Percentiles rank a stretch among this genome's conserved stretches.
Conservation (phyloP, 2,329 filamentous ascomycete genomes). For the Diaporthe australafricana region DNA sequence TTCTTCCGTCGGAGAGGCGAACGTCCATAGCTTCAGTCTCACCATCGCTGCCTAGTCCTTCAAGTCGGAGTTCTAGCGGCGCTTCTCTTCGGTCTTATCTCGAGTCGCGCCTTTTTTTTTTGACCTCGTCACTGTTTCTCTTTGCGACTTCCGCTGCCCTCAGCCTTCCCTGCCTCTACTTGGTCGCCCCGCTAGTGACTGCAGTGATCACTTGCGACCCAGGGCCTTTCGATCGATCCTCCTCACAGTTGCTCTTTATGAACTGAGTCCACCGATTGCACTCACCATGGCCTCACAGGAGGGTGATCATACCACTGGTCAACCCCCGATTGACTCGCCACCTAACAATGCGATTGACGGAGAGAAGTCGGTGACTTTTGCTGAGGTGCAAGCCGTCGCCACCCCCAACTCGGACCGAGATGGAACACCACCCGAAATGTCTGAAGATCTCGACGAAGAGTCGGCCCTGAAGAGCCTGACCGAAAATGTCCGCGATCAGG, state of each 20-base stretch:
- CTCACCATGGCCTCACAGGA: conserved; percentile 18
- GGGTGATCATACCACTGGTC: not conserved
- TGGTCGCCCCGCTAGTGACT: not conserved
- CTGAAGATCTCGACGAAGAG: conserved; percentile 63
- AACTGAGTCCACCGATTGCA: not conserved
- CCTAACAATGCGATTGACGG: not conserved
- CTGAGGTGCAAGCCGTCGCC: not conserved
- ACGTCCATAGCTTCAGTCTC: not conserved
- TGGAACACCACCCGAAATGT: conserved; percentile 18
- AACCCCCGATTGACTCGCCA: not conserved
- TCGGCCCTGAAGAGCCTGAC: conserved; percentile 72
- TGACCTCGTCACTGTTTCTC: not conserved
- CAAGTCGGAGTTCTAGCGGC: not conserved
- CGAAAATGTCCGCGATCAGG: conserved; percentile 82
- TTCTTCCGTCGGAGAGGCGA: conserved; percentile 6
- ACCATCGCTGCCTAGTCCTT: conserved; percentile 14
- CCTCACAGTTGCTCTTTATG: conserved; percentile 1
- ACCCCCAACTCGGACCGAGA: conserved; percentile 23
- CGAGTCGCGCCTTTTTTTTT: not conserved
- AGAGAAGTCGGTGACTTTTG: conserved; percentile 7
- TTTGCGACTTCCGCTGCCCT: not conserved
- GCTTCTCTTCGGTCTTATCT: not conserved
- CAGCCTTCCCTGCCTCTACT: not conserved
- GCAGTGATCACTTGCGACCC: not conserved
- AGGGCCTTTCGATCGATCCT: not conserved